These are phyloP conservation scores for Adansonia rubrostipa DNA, from an alignment of 441 rosid genomes.

Conservation along the genomic window DNA sequence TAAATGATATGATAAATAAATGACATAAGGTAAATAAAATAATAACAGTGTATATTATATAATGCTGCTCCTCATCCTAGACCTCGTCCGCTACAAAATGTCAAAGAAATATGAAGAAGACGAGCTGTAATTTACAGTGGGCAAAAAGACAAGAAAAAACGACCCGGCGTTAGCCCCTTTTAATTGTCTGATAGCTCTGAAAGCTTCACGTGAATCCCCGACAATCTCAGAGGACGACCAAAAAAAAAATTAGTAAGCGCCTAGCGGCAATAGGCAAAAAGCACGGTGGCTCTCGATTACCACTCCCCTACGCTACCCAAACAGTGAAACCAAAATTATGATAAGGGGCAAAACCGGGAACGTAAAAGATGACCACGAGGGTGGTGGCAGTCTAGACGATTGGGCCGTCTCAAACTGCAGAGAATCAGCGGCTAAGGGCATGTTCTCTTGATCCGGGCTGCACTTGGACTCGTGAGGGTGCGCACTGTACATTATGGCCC, in stretches of 20 bases:
- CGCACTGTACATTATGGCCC: slow-evolving; percentile 91
- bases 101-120: slow-evolving; percentile 26
- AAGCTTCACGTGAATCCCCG: slow-evolving; percentile 57
- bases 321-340: slow-evolving; percentile 38
- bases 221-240: background rate
- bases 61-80: background rate
- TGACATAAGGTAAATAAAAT: background rate
- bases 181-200: slow-evolving; percentile 47
- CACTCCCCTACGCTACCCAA: slow-evolving; percentile 22
- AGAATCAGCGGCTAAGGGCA: slow-evolving; percentile 99
- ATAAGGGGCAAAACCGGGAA: slow-evolving; percentile 50
- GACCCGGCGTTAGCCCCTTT: slow-evolving; percentile 27
- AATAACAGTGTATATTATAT: background rate
- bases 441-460: slow-evolving; percentile 98
- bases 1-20: background rate
- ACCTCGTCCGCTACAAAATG: slow-evolving; percentile 3
- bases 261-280: slow-evolving; percentile 16
- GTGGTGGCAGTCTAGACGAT: slow-evolving; percentile 40
- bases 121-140: slow-evolving; percentile 53
- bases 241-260: background rate
- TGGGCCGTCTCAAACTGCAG: slow-evolving; percentile 61
- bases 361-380: background rate
- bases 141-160: slow-evolving; percentile 30
- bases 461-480: slow-evolving; percentile 78
- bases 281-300: slow-evolving; percentile 11